phyloP scores from a whole-genome alignment of 225 moss, liverwort and hornwort species.

The Lunularia cruciata region DNA sequence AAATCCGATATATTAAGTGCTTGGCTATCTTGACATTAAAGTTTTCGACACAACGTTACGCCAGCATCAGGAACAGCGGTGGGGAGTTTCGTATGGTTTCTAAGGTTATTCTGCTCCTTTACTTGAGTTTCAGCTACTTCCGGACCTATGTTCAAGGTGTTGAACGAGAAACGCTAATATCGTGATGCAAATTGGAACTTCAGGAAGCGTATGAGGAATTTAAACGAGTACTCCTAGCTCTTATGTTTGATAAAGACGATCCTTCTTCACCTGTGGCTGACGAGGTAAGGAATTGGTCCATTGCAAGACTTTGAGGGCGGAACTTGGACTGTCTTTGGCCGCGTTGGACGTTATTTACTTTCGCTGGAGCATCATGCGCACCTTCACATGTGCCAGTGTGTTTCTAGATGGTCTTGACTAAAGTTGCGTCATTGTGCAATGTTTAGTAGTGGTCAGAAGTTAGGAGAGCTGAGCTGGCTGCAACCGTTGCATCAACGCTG shows the following conservation, averaged over 20 bases:
- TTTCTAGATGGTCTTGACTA: conserved; percentile 9
- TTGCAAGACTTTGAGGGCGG: conserved; percentile 4
- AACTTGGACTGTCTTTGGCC: not conserved
- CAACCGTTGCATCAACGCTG: conserved; percentile 62
- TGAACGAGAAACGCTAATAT: not conserved
- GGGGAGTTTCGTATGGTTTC: too few species aligned
- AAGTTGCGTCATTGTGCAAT: conserved; percentile 51
- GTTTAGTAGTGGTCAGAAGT: conserved; percentile 96
- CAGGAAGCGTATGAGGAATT: conserved; percentile 84
- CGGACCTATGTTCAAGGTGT: not conserved
- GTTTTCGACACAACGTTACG: too few species aligned
- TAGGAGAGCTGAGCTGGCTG: conserved; percentile 76
- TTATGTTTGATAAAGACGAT: conserved; percentile 74
- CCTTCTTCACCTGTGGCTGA: conserved; percentile 61
- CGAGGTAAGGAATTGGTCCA: conserved; percentile 50
- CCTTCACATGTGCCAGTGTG: not conserved
- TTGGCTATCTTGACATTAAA: too few species aligned
- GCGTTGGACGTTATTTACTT: too few species aligned
- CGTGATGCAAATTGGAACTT: not conserved
- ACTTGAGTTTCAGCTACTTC: too few species aligned
- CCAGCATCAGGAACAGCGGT: too few species aligned
- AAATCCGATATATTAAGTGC: too few species aligned
- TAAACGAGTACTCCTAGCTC: conserved; percentile 70
- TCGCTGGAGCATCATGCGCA: too few species aligned
- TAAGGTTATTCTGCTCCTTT: too few species aligned